Evolutionary conservation across 805 yeast genomes (phyloP), one percentile per base, ranked within the genome.

Genomic region (Candida sonorensis): DNA sequence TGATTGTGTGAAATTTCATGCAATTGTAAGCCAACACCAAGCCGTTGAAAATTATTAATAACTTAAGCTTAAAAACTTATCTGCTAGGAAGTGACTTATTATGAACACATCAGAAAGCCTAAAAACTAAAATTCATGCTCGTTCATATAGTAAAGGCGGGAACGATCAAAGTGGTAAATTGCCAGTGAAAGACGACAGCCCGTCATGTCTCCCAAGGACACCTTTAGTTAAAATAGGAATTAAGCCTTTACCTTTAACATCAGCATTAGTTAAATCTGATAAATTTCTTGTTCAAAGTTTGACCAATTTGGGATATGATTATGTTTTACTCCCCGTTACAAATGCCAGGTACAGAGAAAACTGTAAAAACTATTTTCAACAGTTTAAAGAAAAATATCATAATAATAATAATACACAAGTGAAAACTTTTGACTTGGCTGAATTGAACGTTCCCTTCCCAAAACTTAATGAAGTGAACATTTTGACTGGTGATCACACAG

Each of bases 281-380:
- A 35, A 45, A 4, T 33, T 42, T 4, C 39, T 55, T 12, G 51
- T 61, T 3, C 39, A 54, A 4, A 40, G 45, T 13, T 46, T 53
- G 17, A 34, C 38, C 7, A 29, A 44, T 24, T 15, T 56, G 15
- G 76, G 76, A 10, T 77, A 72, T 42, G 78, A 75, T 48, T 61
- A 59, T 40, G 62, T 75, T 2, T 57, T 78, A 2, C 51, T 73
- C 5, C 69, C 81, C 3, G 61, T 77, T 26, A 77, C 83, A 7
- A 74, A 76, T 36, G 46, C 65, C 0, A 50, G 64, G 21, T 72
- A 71, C 43, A 53, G 69, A 33, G 73, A 68, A 26, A 50, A 53
- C 27, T 67, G 73, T 22, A 62, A 54, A 38, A 35, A 33, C 3
- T 51, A 58, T 24, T 67, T 67, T 44, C 61, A 63, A 28, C 27